These are phyloP conservation scores for Sclerotiophoma versabilis DNA, from an alignment of 2,329 filamentous ascomycete genomes.

Conservation along the genomic window DNA sequence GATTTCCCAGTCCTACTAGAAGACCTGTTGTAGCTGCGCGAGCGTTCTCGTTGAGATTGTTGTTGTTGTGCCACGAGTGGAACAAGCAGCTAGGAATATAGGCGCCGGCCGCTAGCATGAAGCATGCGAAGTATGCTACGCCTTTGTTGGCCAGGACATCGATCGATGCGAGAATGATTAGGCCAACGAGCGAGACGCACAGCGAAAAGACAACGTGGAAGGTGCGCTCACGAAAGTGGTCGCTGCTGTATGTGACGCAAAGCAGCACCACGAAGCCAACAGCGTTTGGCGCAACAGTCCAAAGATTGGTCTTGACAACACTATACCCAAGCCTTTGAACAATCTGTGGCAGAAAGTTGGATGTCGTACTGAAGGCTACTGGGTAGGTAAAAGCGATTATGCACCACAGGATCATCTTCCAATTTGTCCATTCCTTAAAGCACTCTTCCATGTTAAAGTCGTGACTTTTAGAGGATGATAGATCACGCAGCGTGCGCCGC, in stretches of 20 bases:
- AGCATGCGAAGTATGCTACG: constrained; percentile 60
- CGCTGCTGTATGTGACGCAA: constrained; percentile 54
- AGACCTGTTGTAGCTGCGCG: constrained; percentile 59
- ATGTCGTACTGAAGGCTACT: constrained; percentile 55
- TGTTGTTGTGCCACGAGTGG: constrained; percentile 62
- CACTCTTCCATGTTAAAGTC: constrained; percentile 52
- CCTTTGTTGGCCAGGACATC: constrained; percentile 53
- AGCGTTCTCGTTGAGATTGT: constrained; percentile 59
- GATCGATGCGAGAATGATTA: constrained; percentile 55
- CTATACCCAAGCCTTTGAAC: constrained; percentile 55
- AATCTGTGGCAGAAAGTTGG: constrained; percentile 59
- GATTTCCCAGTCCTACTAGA: constrained; percentile 58
- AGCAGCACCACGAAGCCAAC: constrained; percentile 58
- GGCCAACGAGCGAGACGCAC: constrained; percentile 51
- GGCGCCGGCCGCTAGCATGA: constrained; percentile 55
- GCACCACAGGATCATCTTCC: constrained; percentile 55
- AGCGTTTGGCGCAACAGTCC: constrained; percentile 58
- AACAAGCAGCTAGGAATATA: constrained; percentile 59
- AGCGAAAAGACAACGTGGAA: constrained; percentile 56
- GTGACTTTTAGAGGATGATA: constrained; percentile 49
- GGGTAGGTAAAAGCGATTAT: constrained; percentile 58
- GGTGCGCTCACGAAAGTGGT: constrained; percentile 55
- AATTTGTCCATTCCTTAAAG: constrained; percentile 54
- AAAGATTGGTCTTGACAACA: constrained; percentile 57
- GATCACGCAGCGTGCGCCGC: constrained; percentile 56